These are phyloP conservation scores for Neonothopanus nambi DNA, from an alignment of 1,284 basidiomycete genomes.

Conservation along the genomic window DNA sequence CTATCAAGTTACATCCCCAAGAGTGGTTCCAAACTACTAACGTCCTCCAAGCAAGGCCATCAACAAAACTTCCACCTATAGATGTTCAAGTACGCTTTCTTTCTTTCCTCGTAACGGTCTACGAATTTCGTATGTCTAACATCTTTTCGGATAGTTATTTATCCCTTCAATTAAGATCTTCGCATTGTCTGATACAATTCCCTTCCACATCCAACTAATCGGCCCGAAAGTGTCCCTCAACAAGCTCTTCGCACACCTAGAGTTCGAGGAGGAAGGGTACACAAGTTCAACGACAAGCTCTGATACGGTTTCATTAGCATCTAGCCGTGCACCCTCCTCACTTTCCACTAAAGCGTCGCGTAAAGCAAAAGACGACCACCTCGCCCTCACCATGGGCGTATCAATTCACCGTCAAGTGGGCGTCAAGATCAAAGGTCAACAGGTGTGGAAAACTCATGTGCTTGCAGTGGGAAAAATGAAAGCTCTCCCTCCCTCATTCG, in stretches of 20 bases:
- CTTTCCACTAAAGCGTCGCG: too few relatives aligned
- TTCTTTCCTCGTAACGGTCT: too few relatives aligned
- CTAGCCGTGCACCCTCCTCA: too few relatives aligned
- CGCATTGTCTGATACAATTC: slow-evolving; percentile 9
- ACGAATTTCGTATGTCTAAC: not conserved
- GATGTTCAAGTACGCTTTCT: not conserved
- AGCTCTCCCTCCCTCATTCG: slow-evolving; percentile 16
- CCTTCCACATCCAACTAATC: slow-evolving; percentile 13
- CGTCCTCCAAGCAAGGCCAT: not conserved
- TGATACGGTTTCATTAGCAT: too few relatives aligned
- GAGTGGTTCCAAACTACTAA: slow-evolving; percentile 6
- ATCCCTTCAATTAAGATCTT: slow-evolving; percentile 13
- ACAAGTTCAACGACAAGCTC: not conserved
- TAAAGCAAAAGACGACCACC: too few relatives aligned
- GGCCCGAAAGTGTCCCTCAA: slow-evolving; percentile 1
- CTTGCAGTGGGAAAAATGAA: slow-evolving; percentile 14
- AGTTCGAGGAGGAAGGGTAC: not conserved
- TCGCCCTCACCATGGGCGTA: slow-evolving; percentile 7
- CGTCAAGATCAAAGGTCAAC: slow-evolving; percentile 10
- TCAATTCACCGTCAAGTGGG: slow-evolving; percentile 17
- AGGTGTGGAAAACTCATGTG: slow-evolving; percentile 8
- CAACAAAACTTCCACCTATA: not conserved
- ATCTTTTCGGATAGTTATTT: slow-evolving; percentile 1
- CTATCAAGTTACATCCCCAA: not conserved
- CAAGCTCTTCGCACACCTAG: not conserved